phyloP scores from a whole-genome alignment of 176 grass and related monocot genomes.

The Avena eriantha region DNA sequence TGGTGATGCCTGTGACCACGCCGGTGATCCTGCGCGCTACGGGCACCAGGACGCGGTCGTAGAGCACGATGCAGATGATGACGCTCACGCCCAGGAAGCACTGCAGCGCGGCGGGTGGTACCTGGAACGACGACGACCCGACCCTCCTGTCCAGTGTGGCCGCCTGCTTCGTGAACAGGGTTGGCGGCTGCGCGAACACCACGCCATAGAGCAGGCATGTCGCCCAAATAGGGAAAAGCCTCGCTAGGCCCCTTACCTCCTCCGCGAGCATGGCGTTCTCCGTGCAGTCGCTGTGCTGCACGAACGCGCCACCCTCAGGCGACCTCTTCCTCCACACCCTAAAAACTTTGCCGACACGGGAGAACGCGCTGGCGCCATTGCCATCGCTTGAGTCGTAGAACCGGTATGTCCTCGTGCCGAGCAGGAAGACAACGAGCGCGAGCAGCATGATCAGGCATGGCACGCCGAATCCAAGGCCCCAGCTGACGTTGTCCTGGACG shows the following conservation, averaged over 20 bases:
- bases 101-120: slow-evolving; percentile 55
- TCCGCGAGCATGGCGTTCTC: neutral
- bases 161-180: slow-evolving; percentile 61
- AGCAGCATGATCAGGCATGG: slow-evolving; percentile 51
- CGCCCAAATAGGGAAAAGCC: slow-evolving; percentile 55
- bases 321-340: slow-evolving; percentile 3
- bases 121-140: slow-evolving; percentile 23
- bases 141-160: slow-evolving; percentile 46
- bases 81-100: slow-evolving; percentile 37
- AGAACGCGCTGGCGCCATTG: neutral
- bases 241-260: slow-evolving; percentile 25
- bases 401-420: slow-evolving; percentile 59
- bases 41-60: slow-evolving; percentile 57
- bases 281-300: neutral
- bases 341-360: neutral
- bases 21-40: slow-evolving; percentile 15
- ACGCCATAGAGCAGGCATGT: slow-evolving; percentile 50
- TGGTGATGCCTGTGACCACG: slow-evolving; percentile 46
- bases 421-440: slow-evolving; percentile 53
- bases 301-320: neutral
- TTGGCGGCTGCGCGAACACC: slow-evolving; percentile 42
- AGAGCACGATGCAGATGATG: slow-evolving; percentile 39
- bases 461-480: slow-evolving; percentile 60
- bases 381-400: slow-evolving; percentile 20
- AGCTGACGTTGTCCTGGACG: slow-evolving; percentile 52